Base-by-base conservation (phyloP, 345 rosid species). In the Noccaea bulbosa region DNA sequence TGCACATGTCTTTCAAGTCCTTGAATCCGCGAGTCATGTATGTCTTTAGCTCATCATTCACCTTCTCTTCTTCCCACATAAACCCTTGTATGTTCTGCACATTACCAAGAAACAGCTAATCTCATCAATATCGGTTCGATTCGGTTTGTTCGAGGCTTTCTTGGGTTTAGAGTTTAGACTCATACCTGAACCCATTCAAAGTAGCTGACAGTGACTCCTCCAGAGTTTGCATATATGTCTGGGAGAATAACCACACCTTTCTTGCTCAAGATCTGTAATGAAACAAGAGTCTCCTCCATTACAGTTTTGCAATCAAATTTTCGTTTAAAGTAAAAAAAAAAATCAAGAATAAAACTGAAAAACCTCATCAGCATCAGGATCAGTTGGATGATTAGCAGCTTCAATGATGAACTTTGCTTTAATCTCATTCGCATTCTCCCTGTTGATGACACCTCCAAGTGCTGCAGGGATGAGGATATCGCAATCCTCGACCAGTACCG, bases 171-270 rank as follows among this genome's bases (percentile, higher is more conserved):
- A 52, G 40, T 15, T 58, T 22, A 49, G 56, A 52, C 49, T 51
- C 63, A 27, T 88, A 90, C 98, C 97, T 93, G 99, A 73, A 94
- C 99, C 99, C 99, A 94, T 74, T 94, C 99, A 6, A 94, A 94
- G 89, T 94, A 89, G 72, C 97, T 94, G 57, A 91, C 97, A 4
- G 97, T 94, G 40, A 94, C 99, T 74, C 97, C 99, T 66, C 99
- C 99, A 2, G 96, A 88, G 82, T 94, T 94, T 9, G 97, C 93
- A 69, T 85, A 89, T 70, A 91, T 89, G 78, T 91, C 99, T 20
- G 99, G 99, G 63, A 94, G 97, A 58, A 94, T 94, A 6, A 83
- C 82, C 27, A 91, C 99, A n/a, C 97, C 96, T 87, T 87, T 91
- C 88, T 89, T 89, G 1, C 85, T 76, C 72, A 91, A 70, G 7